phyloP scores from a whole-genome alignment of 1,139 yeast genomes.

The Magnusiomyces fungicola region DNA sequence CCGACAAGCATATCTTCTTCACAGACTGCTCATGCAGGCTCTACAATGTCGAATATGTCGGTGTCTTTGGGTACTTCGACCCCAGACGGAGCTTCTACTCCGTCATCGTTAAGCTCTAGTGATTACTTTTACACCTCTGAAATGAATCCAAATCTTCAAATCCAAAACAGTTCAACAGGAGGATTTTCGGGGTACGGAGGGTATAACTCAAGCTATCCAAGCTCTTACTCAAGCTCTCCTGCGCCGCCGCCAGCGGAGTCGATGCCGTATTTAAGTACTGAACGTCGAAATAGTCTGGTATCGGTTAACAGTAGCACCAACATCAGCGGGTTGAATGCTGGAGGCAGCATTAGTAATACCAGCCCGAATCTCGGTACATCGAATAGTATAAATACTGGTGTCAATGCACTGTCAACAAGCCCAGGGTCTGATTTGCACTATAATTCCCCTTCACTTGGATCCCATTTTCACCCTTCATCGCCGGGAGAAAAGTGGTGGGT shows the following conservation, averaged over 20 bases:
- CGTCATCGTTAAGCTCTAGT: background rate
- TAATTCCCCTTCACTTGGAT: slow-evolving; percentile 4
- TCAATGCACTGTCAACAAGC: slow-evolving; percentile 1
- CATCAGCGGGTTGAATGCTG: background rate
- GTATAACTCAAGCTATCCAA: too few relatives aligned
- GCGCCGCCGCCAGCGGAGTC: background rate
- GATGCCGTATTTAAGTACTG: background rate
- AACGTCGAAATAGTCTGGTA: background rate
- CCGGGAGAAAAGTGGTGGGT: slow-evolving; percentile 30
- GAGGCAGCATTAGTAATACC: slow-evolving; percentile 1
- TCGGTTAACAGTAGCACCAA: slow-evolving; percentile 1
- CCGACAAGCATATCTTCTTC: slow-evolving; percentile 4
- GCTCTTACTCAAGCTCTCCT: background rate
- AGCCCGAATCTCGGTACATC: background rate
- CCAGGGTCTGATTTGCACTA: slow-evolving; percentile 2
- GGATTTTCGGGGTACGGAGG: too few relatives aligned
- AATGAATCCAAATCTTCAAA: too few relatives aligned
- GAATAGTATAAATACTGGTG: too few relatives aligned
- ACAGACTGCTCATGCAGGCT: background rate
- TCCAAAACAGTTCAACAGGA: too few relatives aligned
- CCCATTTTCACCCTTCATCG: slow-evolving; percentile 9
- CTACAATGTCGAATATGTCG: too few relatives aligned
- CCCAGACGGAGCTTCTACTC: too few relatives aligned
- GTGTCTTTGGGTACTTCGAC: too few relatives aligned
- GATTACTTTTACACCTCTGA: background rate